Percentiles rank a stretch among this genome's conserved stretches.
Evolutionary conservation across 2,329 filamentous ascomycete species (phyloP).

Genomic region (Aspergillus aculeatinus): DNA sequence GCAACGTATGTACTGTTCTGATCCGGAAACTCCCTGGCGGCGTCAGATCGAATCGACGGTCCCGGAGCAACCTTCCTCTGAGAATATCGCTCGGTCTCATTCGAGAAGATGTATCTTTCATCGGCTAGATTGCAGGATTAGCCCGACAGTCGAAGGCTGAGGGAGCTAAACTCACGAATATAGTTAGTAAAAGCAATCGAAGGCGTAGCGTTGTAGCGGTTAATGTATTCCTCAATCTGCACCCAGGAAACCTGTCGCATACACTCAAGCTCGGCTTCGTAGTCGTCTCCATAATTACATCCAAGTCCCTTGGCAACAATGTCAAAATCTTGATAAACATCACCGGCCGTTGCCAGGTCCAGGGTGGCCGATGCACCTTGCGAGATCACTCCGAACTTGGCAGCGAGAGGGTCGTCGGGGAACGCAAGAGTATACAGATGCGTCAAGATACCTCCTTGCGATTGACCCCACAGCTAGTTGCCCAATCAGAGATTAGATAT

Average conservation of each 20-base stretch:
- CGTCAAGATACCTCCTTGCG: slow-evolving; percentile 22
- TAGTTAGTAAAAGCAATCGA: slow-evolving; percentile 21
- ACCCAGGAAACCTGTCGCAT: slow-evolving; percentile 28
- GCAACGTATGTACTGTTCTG: slow-evolving; percentile 16
- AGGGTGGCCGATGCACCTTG: slow-evolving; percentile 20
- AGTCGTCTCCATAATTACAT: slow-evolving; percentile 24
- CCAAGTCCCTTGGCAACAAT: slow-evolving; percentile 31
- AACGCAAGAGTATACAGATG: slow-evolving; percentile 28
- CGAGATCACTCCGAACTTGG: slow-evolving; percentile 20
- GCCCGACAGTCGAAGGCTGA: rapidly evolving
- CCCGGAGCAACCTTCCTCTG: not conserved
- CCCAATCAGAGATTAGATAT: not conserved
- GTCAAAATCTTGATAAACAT: slow-evolving; percentile 26
- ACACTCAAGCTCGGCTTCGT: slow-evolving; percentile 27
- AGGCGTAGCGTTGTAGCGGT: slow-evolving; percentile 23
- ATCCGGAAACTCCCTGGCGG: slow-evolving; percentile 16
- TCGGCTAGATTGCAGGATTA: slow-evolving; percentile 17
- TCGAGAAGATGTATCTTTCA: slow-evolving; percentile 29
- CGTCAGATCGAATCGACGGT: slow-evolving; percentile 17
- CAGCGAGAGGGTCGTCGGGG: slow-evolving; percentile 14
- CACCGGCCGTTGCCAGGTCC: not conserved
- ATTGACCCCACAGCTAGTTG: slow-evolving; percentile 25
- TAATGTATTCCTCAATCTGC: slow-evolving; percentile 29
- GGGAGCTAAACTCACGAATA: not conserved
- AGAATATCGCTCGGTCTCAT: slow-evolving; percentile 20